phyloP scores from a whole-genome alignment of 2,329 filamentous ascomycete species.

The Penicillium hesseltinei region DNA sequence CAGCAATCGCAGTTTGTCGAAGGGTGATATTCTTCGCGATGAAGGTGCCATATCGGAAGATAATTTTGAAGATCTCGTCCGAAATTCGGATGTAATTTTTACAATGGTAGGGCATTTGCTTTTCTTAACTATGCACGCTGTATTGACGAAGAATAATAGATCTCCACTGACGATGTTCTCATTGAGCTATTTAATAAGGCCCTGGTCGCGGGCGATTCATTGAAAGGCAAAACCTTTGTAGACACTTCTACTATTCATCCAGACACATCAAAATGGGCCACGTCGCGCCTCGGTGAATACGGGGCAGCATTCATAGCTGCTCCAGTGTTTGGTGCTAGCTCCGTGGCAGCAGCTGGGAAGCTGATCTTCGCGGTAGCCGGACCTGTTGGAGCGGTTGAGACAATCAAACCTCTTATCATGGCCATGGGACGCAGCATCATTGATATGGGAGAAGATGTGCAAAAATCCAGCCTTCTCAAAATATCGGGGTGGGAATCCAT shows the following conservation, averaged over 20 bases:
- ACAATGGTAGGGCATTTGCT: slow-evolving; percentile 25
- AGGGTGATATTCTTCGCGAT: slow-evolving; percentile 34
- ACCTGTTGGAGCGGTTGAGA: slow-evolving; percentile 33
- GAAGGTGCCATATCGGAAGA: neutral
- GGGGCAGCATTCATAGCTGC: slow-evolving; percentile 44
- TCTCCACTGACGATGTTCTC: slow-evolving; percentile 47
- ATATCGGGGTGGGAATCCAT: slow-evolving; percentile 38
- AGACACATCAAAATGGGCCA: slow-evolving; percentile 36
- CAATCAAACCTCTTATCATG: slow-evolving; percentile 41
- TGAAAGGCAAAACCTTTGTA: slow-evolving; percentile 45
- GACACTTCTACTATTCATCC: slow-evolving; percentile 55
- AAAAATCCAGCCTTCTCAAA: slow-evolving; percentile 49
- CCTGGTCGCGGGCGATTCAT: slow-evolving; percentile 18
- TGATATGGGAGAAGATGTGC: slow-evolving; percentile 44
- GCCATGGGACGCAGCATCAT: slow-evolving; percentile 40
- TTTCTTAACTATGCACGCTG: neutral
- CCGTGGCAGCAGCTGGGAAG: slow-evolving; percentile 48
- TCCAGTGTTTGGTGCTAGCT: slow-evolving; percentile 54
- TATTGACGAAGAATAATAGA: slow-evolving; percentile 19
- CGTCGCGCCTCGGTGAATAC: slow-evolving; percentile 27
- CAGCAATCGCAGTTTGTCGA: slow-evolving; percentile 50
- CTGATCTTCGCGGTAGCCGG: slow-evolving; percentile 51
- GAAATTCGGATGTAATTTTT: slow-evolving; percentile 38
- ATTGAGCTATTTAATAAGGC: slow-evolving; percentile 28
- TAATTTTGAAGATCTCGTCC: slow-evolving; percentile 14